Evolutionary conservation across 352 stramenopile species (phyloP).

Genomic region (Sclerospora graminicola): DNA sequence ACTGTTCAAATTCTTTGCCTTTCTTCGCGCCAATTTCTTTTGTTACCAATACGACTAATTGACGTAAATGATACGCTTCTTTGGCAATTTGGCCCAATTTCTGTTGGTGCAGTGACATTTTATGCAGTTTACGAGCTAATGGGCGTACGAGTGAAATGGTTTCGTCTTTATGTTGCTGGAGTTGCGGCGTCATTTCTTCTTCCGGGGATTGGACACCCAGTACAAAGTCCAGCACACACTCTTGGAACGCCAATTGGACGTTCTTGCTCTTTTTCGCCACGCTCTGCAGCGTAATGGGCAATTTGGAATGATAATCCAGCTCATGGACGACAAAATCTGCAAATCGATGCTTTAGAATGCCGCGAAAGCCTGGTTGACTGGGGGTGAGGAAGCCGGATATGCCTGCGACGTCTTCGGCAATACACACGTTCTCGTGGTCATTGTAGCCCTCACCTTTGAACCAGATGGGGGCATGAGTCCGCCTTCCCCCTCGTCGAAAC

Average conservation of each 20-base stretch:
- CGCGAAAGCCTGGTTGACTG: slow-evolving; percentile 37
- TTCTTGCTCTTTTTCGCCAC: slow-evolving; percentile 32
- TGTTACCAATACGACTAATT: slow-evolving; percentile 40
- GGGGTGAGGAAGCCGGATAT: slow-evolving; percentile 41
- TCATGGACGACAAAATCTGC: slow-evolving; percentile 84
- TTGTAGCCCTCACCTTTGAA: slow-evolving; percentile 60
- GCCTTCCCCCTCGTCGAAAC: slow-evolving; percentile 3
- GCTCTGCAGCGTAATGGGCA: slow-evolving; percentile 25
- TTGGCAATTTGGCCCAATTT: slow-evolving; percentile 22
- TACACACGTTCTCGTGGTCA: slow-evolving; percentile 46
- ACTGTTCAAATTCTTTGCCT: slow-evolving; percentile 64
- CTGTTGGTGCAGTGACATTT: slow-evolving; percentile 3
- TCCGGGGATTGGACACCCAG: slow-evolving; percentile 2
- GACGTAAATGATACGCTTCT: slow-evolving; percentile 35
- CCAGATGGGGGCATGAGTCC: slow-evolving; percentile 15
- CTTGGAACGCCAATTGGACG: slow-evolving; percentile 22
- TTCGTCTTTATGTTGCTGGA: not conserved
- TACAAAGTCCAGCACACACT: slow-evolving; percentile 26
- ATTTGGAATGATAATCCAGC: slow-evolving; percentile 14
- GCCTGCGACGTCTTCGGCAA: slow-evolving; percentile 50
- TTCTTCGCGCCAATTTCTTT: slow-evolving; percentile 52
- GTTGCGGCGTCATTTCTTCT: not conserved
- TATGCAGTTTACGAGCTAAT: slow-evolving; percentile 21
- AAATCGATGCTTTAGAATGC: slow-evolving; percentile 73
- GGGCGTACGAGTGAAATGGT: slow-evolving; percentile 9